Percentiles rank a stretch among this genome's conserved stretches.
Conservation (phyloP, 768 basidiomycete species). For the Filobasidium floriforme region DNA sequence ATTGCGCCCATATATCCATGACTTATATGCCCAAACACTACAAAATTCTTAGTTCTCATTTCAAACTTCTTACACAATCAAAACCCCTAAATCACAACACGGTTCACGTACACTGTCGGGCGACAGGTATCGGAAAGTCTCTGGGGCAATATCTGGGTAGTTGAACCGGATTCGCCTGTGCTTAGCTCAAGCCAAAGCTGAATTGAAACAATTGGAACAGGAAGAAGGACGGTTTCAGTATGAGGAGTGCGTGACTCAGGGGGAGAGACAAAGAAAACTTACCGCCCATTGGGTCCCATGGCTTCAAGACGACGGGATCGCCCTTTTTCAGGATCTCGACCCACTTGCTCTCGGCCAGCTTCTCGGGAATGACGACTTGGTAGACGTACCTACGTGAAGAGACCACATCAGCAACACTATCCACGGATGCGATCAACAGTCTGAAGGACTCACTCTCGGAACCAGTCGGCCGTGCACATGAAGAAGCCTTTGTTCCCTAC, state of each 20-base stretch:
- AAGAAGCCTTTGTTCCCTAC: slow-evolving; percentile 78
- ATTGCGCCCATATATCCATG: no score
- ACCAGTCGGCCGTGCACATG: slow-evolving; percentile 83
- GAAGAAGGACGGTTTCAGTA: no score
- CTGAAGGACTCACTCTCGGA: slow-evolving; percentile 61
- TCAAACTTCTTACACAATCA: no score
- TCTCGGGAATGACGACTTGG: slow-evolving; percentile 81
- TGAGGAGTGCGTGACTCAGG: no score
- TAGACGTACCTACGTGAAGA: slow-evolving; percentile 62
- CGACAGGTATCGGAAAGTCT: no score
- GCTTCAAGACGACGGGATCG: slow-evolving; percentile 61
- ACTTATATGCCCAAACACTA: background rate
- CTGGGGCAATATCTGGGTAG: no score
- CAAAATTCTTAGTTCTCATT: background rate
- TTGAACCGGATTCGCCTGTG: no score
- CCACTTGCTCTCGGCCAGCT: slow-evolving; percentile 69
- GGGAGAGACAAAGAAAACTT: no score
- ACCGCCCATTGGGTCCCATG: slow-evolving; percentile 87
- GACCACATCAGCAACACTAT: background rate
- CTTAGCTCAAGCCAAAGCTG: no score
- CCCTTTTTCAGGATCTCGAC: slow-evolving; percentile 68
- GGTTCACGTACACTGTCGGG: no score
- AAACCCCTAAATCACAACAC: no score
- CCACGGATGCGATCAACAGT: background rate
- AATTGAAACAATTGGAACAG: no score